Percentiles rank a stretch among this genome's conserved stretches.
These are phyloP conservation scores for Verticillium zaregamsianum DNA, from an alignment of 2,329 filamentous ascomycete genomes.

Conservation along the genomic window DNA sequence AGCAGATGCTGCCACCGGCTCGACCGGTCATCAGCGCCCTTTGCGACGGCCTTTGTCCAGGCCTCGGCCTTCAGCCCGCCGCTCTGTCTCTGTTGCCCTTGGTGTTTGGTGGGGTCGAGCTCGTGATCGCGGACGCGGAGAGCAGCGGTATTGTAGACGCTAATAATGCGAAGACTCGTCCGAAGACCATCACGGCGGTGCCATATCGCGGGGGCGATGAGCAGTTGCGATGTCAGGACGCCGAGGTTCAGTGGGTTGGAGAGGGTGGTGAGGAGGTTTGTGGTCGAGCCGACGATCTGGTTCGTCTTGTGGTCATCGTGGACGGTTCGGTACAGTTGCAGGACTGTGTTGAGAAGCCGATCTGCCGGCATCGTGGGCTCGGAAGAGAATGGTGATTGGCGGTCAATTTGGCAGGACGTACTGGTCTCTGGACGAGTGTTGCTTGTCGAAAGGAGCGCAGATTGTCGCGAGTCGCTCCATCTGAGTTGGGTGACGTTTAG, in stretches of 20 bases:
- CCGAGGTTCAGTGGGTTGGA: constrained; percentile 73
- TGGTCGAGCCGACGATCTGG: constrained; percentile 61
- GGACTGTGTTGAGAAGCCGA: constrained; percentile 60
- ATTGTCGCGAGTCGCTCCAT: neutral
- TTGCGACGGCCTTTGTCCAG: constrained; percentile 54
- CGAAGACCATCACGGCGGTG: constrained; percentile 54
- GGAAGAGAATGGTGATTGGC: neutral
- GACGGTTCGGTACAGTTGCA: constrained; percentile 54
- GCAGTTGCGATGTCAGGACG: constrained; percentile 67
- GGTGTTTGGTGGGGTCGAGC: constrained; percentile 26
- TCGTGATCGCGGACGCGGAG: constrained; percentile 48
- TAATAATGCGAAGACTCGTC: constrained; percentile 62
- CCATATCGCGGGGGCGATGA: constrained; percentile 71
- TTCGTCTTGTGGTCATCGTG: constrained; percentile 47
- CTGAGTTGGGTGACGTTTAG: neutral
- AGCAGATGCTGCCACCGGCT: constrained; percentile 79
- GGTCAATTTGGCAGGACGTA: neutral
- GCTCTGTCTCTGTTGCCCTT: constrained; percentile 26
- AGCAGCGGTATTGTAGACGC: constrained; percentile 67
- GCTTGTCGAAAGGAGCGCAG: neutral
- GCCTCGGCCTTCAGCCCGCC: constrained; percentile 43
- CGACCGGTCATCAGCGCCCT: constrained; percentile 54
- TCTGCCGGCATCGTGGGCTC: constrained; percentile 59
- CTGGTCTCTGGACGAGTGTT: neutral
- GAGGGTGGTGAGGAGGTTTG: constrained; percentile 63